phyloP scores from a whole-genome alignment of 345 rosid species.

The Lepidium didymum region DNA sequence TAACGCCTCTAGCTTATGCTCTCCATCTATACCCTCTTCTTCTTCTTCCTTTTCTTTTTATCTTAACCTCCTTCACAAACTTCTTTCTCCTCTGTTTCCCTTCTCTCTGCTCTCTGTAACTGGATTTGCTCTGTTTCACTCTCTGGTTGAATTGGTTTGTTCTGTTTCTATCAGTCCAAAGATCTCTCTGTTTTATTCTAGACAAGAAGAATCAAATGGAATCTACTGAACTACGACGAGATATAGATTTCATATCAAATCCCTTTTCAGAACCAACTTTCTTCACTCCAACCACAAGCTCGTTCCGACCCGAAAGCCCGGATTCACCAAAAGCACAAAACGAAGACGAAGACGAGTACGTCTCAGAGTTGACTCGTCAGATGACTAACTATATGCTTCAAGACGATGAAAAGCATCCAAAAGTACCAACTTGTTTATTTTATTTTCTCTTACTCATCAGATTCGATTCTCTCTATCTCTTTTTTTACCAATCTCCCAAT shows the following conservation, averaged over 20 bases:
- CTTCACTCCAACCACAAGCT: conserved; percentile 28
- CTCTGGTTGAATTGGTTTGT: neutral
- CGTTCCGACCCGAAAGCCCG: neutral
- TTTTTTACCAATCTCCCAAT: neutral
- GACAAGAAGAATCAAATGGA: conserved; percentile 24
- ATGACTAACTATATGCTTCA: conserved; percentile 66
- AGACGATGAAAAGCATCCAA: conserved; percentile 29
- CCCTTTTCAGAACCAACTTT: conserved; percentile 14
- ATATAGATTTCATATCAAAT: conserved; percentile 10
- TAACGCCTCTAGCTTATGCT: conserved; percentile 19
- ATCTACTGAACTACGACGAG: conserved; percentile 20
- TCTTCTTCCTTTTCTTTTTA: neutral
- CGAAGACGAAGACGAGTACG: conserved; percentile 56
- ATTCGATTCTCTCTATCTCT: conserved; percentile 7
- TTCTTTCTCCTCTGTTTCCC: neutral
- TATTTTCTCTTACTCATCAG: neutral
- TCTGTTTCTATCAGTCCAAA: conserved; percentile 3
- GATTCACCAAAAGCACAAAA: conserved; percentile 17
- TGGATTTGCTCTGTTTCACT: neutral
- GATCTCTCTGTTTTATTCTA: neutral
- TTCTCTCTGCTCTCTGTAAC: neutral
- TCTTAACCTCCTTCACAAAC: neutral
- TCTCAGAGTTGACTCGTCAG: conserved; percentile 64
- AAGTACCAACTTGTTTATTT: conserved; percentile 9
- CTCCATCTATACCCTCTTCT: conserved; percentile 15